Percentiles rank a stretch among this genome's conserved stretches.
Conservation (phyloP, 2,329 filamentous ascomycete species). For the Cladosporium sp. region DNA sequence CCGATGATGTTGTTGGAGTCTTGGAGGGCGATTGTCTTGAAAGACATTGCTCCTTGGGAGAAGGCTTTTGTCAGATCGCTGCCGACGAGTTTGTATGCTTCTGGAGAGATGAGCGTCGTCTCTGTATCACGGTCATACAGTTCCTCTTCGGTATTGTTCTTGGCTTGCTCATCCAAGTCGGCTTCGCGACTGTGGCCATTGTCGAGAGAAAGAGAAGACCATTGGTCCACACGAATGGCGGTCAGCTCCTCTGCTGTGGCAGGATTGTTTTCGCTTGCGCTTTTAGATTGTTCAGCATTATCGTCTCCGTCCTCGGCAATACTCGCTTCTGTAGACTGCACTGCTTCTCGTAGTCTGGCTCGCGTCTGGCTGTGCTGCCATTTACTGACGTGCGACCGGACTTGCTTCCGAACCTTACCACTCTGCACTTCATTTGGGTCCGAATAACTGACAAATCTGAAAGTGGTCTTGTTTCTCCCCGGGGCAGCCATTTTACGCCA, state of each 20-base stretch:
- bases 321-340: too few relatives aligned
- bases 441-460: not conserved
- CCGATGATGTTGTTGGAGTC: not conserved
- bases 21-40: not conserved
- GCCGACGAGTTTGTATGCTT: not conserved
- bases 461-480: not conserved
- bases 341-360: not conserved
- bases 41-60: slow-evolving; percentile 1
- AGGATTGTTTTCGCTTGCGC: too few relatives aligned
- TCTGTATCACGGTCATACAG: not conserved
- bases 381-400: slow-evolving; percentile 2
- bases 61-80: not conserved
- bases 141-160: not conserved
- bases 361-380: not conserved
- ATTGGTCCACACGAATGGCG: too few relatives aligned
- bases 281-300: too few relatives aligned
- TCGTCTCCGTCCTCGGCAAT: too few relatives aligned
- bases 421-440: not conserved
- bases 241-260: too few relatives aligned
- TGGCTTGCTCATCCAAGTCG: too few relatives aligned
- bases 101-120: not conserved
- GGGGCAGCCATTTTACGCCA: not conserved
- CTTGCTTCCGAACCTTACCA: not conserved
- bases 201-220: too few relatives aligned
- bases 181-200: too few relatives aligned